Evolutionary conservation across 2,329 filamentous ascomycete genomes (phyloP), one percentile per base, ranked within the genome.

Genomic region (Aspergillus carbonarius): DNA sequence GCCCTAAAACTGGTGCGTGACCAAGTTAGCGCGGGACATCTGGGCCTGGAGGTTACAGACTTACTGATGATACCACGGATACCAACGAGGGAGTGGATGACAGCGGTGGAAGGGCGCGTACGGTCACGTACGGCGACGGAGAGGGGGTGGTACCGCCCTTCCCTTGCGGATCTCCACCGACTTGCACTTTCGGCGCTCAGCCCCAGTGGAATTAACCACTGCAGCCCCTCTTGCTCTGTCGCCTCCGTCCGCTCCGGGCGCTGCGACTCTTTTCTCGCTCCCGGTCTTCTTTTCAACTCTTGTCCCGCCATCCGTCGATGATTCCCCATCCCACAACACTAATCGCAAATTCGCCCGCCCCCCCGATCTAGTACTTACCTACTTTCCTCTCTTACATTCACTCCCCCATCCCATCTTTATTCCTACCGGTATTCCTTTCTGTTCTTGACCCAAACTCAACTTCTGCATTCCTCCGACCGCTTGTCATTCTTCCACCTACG

Each of bases 201-300:
- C 67, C 70, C 66, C 68, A 72, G 60, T 60, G 57, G 54, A 59
- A 58, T 47, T 54, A 32, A 66, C 65, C 64, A 62, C 37, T 40
- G 60, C 57, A 65, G 70, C 70, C 71, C 70, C 64, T 67, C 64
- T 64, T 60, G 59, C 62, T 62, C 57, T 34, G 23, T 63, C 60
- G 61, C 62, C 66, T 67, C 68, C 67, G 65, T 68, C 67, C 63
- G 56, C 61, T 64, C 62, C 63, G 59, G 62, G 60, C 58, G 59
- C 59, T 50, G 44, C 57, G 44, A 47, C 55, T 57, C 53, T 63
- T 27, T 42, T 57, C 54, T 63, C 64, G 61, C 61, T 65, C 61
- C 58, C 57, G 60, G 54, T 56, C 59, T 55, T 62, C 62, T 65
- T 68, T 67, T 66, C 62, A 63, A 54, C 57, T 62, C 63, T 60